Evolutionary conservation across 768 basidiomycete species (phyloP), one percentile per base, ranked within the genome.

Genomic region (Rhizopogon roseolus): DNA sequence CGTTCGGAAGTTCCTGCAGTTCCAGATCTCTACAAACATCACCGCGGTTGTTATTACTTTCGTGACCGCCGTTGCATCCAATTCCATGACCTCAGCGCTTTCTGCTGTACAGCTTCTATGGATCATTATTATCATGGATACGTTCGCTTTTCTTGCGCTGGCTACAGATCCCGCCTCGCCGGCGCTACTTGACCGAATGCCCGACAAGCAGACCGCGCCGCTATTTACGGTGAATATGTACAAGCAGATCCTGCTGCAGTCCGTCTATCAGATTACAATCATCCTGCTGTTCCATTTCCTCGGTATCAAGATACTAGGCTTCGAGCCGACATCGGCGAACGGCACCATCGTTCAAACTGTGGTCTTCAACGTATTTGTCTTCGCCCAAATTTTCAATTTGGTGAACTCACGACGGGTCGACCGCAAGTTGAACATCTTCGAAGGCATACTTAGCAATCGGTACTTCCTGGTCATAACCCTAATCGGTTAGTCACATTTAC

Each of bases 331-430:
- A 2, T 43, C 60, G 1, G 54, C 55, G 5, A 68, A 73, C 41
- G 64, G 81, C 17, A 60, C 70, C 6, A 68, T 84, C 37, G 76
- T 94, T 27, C 84, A 86, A 62, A 94, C 96, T 0, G 74, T 98
- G 17, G 92, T 98, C 29, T 99, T 98, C 82, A 98, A 98, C 63
- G 81, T 86, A n/a, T 99, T 98, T 63, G 95, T 98, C 45, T 98
- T 97, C 97, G 90, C 91, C 27, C 97, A 98, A 69, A 94, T 99
- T 60, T 94, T 89, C 80, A 96, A 95, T 72, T 93, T 92, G 40
- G 68, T 98, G 69, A 99, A 98, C 66, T 92, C 89, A 60, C 79
- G 97, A 50, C 78, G 93, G 37, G 75, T 98, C 43, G 95, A 98
- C 63, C 83, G 80, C 55, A 81, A 83, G 48, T 76, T 94, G 55